Conservation (phyloP, 345 rosid genomes). For the Corymbia maculata region DNA sequence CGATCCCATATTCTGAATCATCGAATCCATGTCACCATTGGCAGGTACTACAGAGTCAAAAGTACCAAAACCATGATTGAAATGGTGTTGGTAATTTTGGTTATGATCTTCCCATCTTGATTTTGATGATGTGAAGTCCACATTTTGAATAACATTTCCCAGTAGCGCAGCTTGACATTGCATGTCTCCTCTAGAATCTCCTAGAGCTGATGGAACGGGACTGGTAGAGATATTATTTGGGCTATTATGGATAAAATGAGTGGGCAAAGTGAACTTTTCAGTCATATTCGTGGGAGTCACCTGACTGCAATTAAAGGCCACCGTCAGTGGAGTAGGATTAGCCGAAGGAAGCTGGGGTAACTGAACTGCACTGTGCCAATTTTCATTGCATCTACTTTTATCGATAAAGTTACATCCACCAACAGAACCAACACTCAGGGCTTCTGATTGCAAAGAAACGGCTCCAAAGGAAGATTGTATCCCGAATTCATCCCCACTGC, state of each 20-base stretch:
- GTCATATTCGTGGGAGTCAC: constrained; percentile 12
- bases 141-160: constrained; percentile 30
- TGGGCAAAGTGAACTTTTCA: constrained; percentile 8
- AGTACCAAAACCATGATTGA: constrained; percentile 14
- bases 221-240: constrained; percentile 24
- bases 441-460: constrained; percentile 20
- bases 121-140: constrained; percentile 10
- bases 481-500: constrained; percentile 15
- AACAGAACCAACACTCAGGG: constrained; percentile 17
- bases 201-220: constrained; percentile 15
- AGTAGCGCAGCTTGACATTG: constrained; percentile 31
- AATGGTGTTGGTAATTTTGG: constrained; percentile 6
- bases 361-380: constrained; percentile 40
- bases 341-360: constrained; percentile 34
- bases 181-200: constrained; percentile 26
- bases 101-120: constrained; percentile 42
- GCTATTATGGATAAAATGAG: constrained; percentile 16
- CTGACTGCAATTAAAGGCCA: constrained; percentile 23
- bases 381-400: constrained; percentile 25
- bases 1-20: constrained; percentile 18
- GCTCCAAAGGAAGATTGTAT: constrained; percentile 34
- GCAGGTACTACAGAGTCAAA: constrained; percentile 21
- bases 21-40: constrained; percentile 4
- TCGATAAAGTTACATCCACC: constrained; percentile 34
- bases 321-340: constrained; percentile 27